Evolutionary conservation across 2,329 filamentous ascomycete genomes (phyloP).

Genomic region (Metarhizium album): DNA sequence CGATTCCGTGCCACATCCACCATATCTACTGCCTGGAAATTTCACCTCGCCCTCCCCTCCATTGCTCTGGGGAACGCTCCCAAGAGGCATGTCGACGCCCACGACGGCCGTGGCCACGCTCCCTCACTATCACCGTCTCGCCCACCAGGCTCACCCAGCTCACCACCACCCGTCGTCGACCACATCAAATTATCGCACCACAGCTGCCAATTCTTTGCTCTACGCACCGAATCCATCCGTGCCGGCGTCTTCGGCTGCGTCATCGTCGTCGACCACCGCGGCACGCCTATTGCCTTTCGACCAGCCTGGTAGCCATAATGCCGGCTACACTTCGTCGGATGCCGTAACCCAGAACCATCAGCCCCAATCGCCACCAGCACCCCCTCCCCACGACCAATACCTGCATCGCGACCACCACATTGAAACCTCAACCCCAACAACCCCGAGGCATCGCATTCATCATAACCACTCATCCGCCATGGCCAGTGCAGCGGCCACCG

Average conservation of each 20-base stretch:
- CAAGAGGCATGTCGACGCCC: slow-evolving; percentile 61
- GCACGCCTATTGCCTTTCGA: slow-evolving; percentile 17
- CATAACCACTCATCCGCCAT: slow-evolving; percentile 15
- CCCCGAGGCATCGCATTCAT: slow-evolving; percentile 6
- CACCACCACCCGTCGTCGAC: slow-evolving; percentile 10
- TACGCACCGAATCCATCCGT: slow-evolving; percentile 10
- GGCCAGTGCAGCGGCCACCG: slow-evolving; percentile 8
- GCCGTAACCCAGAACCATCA: slow-evolving; percentile 15
- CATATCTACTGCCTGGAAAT: neutral
- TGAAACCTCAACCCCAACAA: slow-evolving; percentile 14
- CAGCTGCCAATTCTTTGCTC: slow-evolving; percentile 16
- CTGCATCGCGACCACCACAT: slow-evolving; percentile 9
- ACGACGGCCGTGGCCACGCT: slow-evolving; percentile 66
- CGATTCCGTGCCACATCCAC: neutral
- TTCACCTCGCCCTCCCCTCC: neutral
- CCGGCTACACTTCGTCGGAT: slow-evolving; percentile 23
- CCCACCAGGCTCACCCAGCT: slow-evolving; percentile 2
- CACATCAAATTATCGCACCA: slow-evolving; percentile 18
- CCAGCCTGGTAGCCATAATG: slow-evolving; percentile 14
- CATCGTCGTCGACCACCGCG: slow-evolving; percentile 15
- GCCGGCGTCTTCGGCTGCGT: slow-evolving; percentile 15
- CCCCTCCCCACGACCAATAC: slow-evolving; percentile 19
- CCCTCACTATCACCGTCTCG: slow-evolving; percentile 53
- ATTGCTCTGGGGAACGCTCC: slow-evolving; percentile 3
- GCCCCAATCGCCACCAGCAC: slow-evolving; percentile 19